phyloP scores from a whole-genome alignment of 768 basidiomycete genomes.

The Gloeophyllum trabeum region DNA sequence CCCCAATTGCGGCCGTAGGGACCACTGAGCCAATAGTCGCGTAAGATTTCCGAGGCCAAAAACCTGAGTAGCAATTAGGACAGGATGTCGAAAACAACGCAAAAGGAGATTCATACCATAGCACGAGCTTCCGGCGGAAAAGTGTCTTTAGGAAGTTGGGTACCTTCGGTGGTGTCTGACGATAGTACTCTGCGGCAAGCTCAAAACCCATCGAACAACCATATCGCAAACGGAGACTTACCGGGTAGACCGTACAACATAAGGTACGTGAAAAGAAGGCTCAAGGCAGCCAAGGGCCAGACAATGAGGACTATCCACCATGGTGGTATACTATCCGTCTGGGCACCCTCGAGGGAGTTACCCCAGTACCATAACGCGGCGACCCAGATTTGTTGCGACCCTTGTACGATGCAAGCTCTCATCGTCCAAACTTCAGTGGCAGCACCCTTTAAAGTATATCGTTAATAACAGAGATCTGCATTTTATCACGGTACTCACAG shows the following conservation, averaged over 20 bases:
- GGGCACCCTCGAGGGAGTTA: constrained; percentile 51
- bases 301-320: constrained; percentile 77
- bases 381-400: constrained; percentile 93
- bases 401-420: constrained; percentile 88
- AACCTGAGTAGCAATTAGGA: constrained; percentile 31
- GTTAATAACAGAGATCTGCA: constrained; percentile 5
- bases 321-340: constrained; percentile 46
- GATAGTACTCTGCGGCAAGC: constrained; percentile 58
- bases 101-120: constrained; percentile 40
- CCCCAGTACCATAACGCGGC: constrained; percentile 97
- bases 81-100: too few species aligned
- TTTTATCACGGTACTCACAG: constrained; percentile 33
- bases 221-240: constrained; percentile 17
- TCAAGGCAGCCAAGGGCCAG: constrained; percentile 75
- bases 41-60: constrained; percentile 81
- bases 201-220: constrained; percentile 5
- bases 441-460: constrained; percentile 47
- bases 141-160: constrained; percentile 86
- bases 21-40: constrained; percentile 91
- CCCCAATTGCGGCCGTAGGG: constrained; percentile 93
- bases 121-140: constrained; percentile 81
- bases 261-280: constrained; percentile 69
- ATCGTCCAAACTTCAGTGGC: constrained; percentile 92
- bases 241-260: constrained; percentile 85
- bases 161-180: constrained; percentile 89